phyloP scores from a whole-genome alignment of 371 early-diverging fungal species.

The Saksenaea vasiformis region DNA sequence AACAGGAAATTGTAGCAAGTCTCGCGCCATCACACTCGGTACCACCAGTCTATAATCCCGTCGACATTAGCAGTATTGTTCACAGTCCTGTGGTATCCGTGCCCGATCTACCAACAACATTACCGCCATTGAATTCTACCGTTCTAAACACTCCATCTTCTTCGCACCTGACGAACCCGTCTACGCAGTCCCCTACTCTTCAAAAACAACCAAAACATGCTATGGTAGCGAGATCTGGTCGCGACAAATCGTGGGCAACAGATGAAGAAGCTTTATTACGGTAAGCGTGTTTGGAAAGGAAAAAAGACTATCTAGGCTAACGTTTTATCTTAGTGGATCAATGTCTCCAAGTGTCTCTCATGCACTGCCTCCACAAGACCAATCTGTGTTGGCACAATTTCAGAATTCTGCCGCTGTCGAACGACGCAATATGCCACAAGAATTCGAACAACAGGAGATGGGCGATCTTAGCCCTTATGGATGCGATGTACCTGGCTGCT shows the following conservation, averaged over 20 bases:
- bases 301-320: background rate
- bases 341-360: constrained; percentile 1
- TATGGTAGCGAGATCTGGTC: background rate
- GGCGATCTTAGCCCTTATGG: constrained; percentile 62
- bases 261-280: constrained; percentile 3
- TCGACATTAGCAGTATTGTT: constrained; percentile 7
- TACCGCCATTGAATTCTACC: constrained; percentile 11
- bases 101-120: constrained; percentile 8
- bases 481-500: constrained; percentile 69
- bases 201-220: background rate
- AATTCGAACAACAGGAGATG: constrained; percentile 13
- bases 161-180: background rate
- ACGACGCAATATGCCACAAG: constrained; percentile 1
- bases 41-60: constrained; percentile 6
- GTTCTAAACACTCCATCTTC: constrained; percentile 3
- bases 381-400: constrained; percentile 28
- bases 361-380: constrained; percentile 17
- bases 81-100: constrained; percentile 5
- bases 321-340: background rate
- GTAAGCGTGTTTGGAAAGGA: background rate
- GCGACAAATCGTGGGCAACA: background rate
- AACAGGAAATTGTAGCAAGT: constrained; percentile 7
- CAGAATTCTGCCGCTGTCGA: background rate
- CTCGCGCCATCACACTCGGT: constrained; percentile 3
- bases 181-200: background rate